A percentile compares a stretch with the other conserved stretches of the same genome.
Evolutionary conservation across 2,329 filamentous ascomycete genomes (phyloP).

Genomic region (Cladosporium phlei): DNA sequence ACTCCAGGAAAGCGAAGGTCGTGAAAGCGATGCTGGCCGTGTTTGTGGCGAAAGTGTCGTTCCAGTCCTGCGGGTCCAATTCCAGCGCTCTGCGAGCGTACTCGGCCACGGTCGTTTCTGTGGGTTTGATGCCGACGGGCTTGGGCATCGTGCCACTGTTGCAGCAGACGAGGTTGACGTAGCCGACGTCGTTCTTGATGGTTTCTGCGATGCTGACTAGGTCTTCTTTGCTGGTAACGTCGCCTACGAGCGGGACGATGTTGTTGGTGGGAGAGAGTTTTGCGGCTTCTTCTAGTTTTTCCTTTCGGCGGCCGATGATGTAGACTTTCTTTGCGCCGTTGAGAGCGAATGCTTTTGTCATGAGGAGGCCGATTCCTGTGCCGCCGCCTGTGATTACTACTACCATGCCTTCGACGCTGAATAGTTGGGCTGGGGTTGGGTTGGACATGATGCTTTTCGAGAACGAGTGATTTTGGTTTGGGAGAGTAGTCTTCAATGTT

Average conservation of each 20-base stretch:
- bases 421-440: slow-evolving; percentile 30
- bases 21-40: slow-evolving; percentile 36
- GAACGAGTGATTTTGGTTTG: background rate
- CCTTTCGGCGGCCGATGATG: slow-evolving; percentile 48
- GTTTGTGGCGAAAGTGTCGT: slow-evolving; percentile 28
- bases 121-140: slow-evolving; percentile 8
- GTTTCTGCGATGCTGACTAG: slow-evolving; percentile 34
- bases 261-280: slow-evolving; percentile 23
- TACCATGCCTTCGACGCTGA: slow-evolving; percentile 50
- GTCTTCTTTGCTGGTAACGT: slow-evolving; percentile 42
- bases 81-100: slow-evolving; percentile 21
- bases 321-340: slow-evolving; percentile 51
- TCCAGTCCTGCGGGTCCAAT: slow-evolving; percentile 20
- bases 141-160: slow-evolving; percentile 33
- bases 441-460: background rate
- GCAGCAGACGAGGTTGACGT: slow-evolving; percentile 34
- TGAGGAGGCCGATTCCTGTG: slow-evolving; percentile 45
- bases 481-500: too few species aligned
- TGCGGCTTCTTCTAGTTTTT: slow-evolving; percentile 44
- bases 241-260: slow-evolving; percentile 41
- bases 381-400: slow-evolving; percentile 52
- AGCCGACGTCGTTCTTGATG: slow-evolving; percentile 34
- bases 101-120: slow-evolving; percentile 16
- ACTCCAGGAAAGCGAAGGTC: slow-evolving; percentile 37
- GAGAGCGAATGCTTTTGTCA: slow-evolving; percentile 40